These are phyloP conservation scores for Mychonastes homosphaera DNA, from an alignment of 139 green algal genomes.

Conservation along the genomic window DNA sequence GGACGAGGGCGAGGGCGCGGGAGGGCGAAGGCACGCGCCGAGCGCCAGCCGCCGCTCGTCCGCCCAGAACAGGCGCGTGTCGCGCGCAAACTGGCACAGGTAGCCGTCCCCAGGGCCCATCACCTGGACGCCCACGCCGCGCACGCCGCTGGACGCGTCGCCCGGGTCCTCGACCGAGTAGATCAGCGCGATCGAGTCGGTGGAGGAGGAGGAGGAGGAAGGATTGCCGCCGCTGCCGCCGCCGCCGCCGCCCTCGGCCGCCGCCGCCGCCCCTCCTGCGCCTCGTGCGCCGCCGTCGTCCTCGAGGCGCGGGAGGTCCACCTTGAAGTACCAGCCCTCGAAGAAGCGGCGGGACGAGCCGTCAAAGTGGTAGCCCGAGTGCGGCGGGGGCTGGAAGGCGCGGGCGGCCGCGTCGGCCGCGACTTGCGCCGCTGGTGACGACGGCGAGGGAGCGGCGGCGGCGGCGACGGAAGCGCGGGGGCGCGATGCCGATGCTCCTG, in stretches of 20 bases:
- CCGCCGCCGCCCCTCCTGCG: no score
- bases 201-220: not conserved
- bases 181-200: conserved; percentile 67
- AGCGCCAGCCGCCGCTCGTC: conserved; percentile 45
- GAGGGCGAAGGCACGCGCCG: conserved; percentile 25
- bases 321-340: conserved; percentile 95
- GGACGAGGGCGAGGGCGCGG: not conserved
- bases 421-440: no score
- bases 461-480: no score
- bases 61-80: conserved; percentile 70
- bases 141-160: conserved; percentile 29
- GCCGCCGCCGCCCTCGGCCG: no score
- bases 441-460: no score
- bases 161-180: conserved; percentile 88
- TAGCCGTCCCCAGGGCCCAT: conserved; percentile 90
- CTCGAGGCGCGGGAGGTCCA: conserved; percentile 1
- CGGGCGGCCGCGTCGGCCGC: no score
- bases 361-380: conserved; percentile 82
- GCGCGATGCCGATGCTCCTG: no score
- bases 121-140: conserved; percentile 68
- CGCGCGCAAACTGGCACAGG: conserved; percentile 68
- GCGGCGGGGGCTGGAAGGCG: conserved; percentile 37
- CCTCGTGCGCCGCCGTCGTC: no score
- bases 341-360: conserved; percentile 64
- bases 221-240: no score